Conservation (phyloP, 1,139 yeast species). For the Yamadazyma kanchanaburiensis region DNA sequence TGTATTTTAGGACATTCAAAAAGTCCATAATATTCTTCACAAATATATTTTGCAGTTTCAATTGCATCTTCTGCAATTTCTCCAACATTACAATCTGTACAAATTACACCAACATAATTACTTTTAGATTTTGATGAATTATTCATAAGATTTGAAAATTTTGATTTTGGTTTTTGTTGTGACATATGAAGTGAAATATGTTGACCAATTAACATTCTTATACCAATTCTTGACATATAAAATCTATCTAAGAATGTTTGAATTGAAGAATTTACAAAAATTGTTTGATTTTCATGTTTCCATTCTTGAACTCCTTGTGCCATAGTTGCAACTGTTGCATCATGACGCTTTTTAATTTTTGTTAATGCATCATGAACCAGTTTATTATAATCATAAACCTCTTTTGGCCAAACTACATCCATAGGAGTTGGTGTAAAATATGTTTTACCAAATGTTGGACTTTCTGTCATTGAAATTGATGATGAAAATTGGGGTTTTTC, state of each 20-base stretch:
- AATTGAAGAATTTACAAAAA: constrained; percentile 56
- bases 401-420: constrained; percentile 64
- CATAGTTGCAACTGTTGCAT: constrained; percentile 89
- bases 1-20: constrained; percentile 81
- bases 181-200: constrained; percentile 77
- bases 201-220: constrained; percentile 86
- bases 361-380: constrained; percentile 63
- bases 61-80: constrained; percentile 83
- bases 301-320: constrained; percentile 93
- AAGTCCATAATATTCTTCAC: constrained; percentile 83
- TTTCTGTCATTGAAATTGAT: constrained; percentile 13
- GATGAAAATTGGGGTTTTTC: constrained; percentile 2
- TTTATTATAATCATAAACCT: constrained; percentile 70
- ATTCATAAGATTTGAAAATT: constrained; percentile 32
- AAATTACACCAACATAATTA: constrained; percentile 78
- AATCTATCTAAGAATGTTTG: constrained; percentile 79
- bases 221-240: constrained; percentile 85
- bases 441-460: constrained; percentile 49
- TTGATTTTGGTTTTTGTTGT: constrained; percentile 45
- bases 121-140: constrained; percentile 31
- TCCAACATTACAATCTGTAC: constrained; percentile 74
- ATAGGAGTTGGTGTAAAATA: constrained; percentile 60
- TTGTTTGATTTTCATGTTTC: constrained; percentile 56
- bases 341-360: constrained; percentile 78
- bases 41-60: constrained; percentile 81